Conservation (phyloP, 306 rosid genomes). For the Lagenaria siceraria region DNA sequence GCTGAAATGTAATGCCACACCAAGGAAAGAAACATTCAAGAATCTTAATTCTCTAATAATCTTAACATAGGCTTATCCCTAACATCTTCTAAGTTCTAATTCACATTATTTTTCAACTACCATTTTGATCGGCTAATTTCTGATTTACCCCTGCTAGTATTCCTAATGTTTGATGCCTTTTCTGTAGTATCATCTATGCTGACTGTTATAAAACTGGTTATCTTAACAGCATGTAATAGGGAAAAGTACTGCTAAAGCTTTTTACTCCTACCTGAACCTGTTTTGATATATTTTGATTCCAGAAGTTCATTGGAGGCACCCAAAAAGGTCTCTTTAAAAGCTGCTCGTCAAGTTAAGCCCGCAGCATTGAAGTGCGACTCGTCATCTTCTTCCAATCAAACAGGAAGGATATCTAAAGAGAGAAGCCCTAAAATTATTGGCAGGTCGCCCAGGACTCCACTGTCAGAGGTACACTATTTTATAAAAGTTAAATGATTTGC, state of each 20-base stretch:
- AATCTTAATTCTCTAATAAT: background rate
- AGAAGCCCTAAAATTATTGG: slow-evolving; percentile 73
- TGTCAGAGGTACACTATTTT: slow-evolving; percentile 54
- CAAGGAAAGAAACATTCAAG: background rate
- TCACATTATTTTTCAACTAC: background rate
- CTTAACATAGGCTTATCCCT: background rate
- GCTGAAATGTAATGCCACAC: background rate
- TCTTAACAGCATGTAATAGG: background rate
- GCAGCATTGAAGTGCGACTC: slow-evolving; percentile 38
- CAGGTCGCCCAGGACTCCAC: slow-evolving; percentile 72
- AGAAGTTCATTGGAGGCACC: slow-evolving; percentile 73
- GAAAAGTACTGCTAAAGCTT: background rate
- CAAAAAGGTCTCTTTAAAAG: slow-evolving; percentile 56
- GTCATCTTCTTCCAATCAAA: slow-evolving; percentile 38
- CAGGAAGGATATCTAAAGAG: slow-evolving; percentile 45
- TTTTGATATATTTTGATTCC: slow-evolving; percentile 4
- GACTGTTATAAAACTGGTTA: background rate
- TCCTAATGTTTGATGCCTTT: background rate
- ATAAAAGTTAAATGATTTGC: background rate
- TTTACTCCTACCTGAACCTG: background rate
- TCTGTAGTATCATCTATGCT: background rate
- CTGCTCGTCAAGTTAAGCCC: slow-evolving; percentile 57
- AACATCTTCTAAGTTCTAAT: background rate
- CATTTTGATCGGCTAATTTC: background rate
- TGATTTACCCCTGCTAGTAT: background rate